Evolutionary conservation across 2,329 filamentous ascomycete genomes (phyloP), one percentile per base, ranked within the genome.

Genomic region (Penicillium sp.): DNA sequence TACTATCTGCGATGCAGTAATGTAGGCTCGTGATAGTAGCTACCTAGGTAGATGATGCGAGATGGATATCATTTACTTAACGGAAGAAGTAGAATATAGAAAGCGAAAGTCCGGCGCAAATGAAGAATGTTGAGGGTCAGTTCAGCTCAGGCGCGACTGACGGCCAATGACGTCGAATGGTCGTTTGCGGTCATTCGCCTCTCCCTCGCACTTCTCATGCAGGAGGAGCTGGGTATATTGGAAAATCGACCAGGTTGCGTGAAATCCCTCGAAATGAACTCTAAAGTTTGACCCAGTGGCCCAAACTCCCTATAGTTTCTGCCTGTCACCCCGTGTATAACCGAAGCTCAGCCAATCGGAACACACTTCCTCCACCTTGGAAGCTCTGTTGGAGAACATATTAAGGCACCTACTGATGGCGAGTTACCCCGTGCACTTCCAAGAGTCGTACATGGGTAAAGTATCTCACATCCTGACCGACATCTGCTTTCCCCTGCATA

Each of bases 151-250:
- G 11, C 42, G 43, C 45, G 51, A 50, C 51, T 53, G 51, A 53
- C 51, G 51, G 16, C 41, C 46, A 44, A 50, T 53, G 51, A 53
- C 51, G 51, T 53, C 36, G 45, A 38, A 27, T 30, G 29, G n/a
- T 38, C 29, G 45, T 52, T 47, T 46, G 47, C 29, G n/a, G 46
- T n/a, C 29, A 50, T 36, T 44, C 36, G 39, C 47, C 30, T 36
- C 47, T 35, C 35, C 8, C 26, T n/a, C n/a, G 27, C 47, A 7
- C 19, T 36, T 36, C 13, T 19, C 13, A 10, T 32, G 18, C 29
- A 23, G 23, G 23, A 23, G 14, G 13, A 32, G 6, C 26, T 26
- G 36, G 27, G 6, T 44, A 35, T 23, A 9, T 44, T 50, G 10
- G 19, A 44, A 44, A 44, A 19, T 5, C 10, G 27, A 42, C 14